Percentiles rank a stretch among this genome's conserved stretches.
Evolutionary conservation across 345 rosid species (phyloP).

Genomic region (Mercurialis annua): DNA sequence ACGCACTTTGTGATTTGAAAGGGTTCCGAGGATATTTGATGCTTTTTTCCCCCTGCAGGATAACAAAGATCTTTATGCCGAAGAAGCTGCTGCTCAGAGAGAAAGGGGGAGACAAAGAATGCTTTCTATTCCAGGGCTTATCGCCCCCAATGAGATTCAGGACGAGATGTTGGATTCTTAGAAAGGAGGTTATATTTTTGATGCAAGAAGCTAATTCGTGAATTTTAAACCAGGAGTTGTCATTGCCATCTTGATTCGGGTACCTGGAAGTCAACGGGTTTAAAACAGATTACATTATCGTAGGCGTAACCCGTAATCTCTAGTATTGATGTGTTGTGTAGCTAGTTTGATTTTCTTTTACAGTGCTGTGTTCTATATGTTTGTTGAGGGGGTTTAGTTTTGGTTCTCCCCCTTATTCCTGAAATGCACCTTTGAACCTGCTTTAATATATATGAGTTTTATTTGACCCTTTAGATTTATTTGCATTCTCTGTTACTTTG

Average conservation of each 20-base stretch:
- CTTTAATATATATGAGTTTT: slow-evolving; percentile 13
- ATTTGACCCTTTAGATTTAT: not conserved
- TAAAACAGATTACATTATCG: slow-evolving; percentile 23
- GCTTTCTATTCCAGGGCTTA: slow-evolving; percentile 73
- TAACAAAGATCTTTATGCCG: slow-evolving; percentile 76
- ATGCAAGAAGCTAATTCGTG: slow-evolving; percentile 28
- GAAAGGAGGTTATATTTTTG: slow-evolving; percentile 21
- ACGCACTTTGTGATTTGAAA: too few species aligned
- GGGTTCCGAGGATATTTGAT: not conserved
- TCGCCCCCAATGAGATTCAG: slow-evolving; percentile 71
- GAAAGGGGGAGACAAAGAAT: slow-evolving; percentile 68
- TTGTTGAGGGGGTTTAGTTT: slow-evolving; percentile 3
- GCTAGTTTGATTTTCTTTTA: slow-evolving; percentile 12
- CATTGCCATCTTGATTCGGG: slow-evolving; percentile 17
- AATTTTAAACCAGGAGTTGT: slow-evolving; percentile 21
- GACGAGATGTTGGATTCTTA: slow-evolving; percentile 82
- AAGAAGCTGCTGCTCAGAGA: slow-evolving; percentile 73
- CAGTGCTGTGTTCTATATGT: slow-evolving; percentile 14
- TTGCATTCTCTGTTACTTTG: not conserved
- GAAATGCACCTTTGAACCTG: slow-evolving; percentile 16
- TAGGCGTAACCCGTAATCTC: slow-evolving; percentile 30
- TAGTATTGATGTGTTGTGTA: slow-evolving; percentile 32
- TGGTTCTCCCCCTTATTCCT: not conserved
- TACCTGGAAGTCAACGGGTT: slow-evolving; percentile 18
- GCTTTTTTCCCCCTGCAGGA: slow-evolving; percentile 38